Percentiles rank a stretch among this genome's conserved stretches.
Conservation (phyloP, 2,329 filamentous ascomycete genomes). For the Penicillium italicum region DNA sequence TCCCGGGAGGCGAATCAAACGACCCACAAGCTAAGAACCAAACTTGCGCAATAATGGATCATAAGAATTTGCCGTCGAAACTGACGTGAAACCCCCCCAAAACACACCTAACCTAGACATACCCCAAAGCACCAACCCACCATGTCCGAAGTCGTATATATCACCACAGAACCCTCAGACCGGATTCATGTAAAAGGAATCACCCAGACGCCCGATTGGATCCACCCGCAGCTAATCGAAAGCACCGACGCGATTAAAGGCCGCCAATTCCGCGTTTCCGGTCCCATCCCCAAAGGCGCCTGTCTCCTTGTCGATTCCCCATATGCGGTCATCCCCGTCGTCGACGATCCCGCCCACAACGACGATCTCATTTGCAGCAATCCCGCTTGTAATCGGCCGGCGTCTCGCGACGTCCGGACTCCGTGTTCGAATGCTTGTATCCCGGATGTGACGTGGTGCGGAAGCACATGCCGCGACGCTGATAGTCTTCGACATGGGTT, state of each 20-base stretch:
- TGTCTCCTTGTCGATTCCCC: constrained; percentile 29
- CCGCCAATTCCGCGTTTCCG: constrained; percentile 29
- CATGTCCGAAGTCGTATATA: constrained; percentile 23
- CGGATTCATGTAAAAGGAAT: constrained; percentile 11
- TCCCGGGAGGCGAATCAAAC: neutral
- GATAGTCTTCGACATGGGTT: constrained; percentile 28
- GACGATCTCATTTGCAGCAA: constrained; percentile 31
- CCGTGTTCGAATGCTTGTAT: constrained; percentile 25
- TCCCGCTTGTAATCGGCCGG: constrained; percentile 25
- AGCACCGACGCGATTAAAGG: constrained; percentile 29
- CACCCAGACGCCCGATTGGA: constrained; percentile 19
- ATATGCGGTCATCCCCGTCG: constrained; percentile 33
- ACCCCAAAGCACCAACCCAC: neutral
- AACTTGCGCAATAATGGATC: neutral
- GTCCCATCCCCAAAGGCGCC: constrained; percentile 24
- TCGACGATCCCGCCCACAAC: constrained; percentile 24
- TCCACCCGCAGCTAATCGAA: constrained; percentile 30
- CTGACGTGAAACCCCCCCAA: neutral
- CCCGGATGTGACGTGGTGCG: constrained; percentile 31
- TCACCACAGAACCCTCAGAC: constrained; percentile 13
- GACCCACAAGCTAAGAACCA: constrained; percentile 1
- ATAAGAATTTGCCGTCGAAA: neutral
- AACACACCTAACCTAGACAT: neutral
- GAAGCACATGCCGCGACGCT: constrained; percentile 16
- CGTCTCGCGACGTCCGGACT: constrained; percentile 3